Base-by-base conservation (phyloP, 495 filamentous ascomycete species). In the Pyrenula aspistea region DNA sequence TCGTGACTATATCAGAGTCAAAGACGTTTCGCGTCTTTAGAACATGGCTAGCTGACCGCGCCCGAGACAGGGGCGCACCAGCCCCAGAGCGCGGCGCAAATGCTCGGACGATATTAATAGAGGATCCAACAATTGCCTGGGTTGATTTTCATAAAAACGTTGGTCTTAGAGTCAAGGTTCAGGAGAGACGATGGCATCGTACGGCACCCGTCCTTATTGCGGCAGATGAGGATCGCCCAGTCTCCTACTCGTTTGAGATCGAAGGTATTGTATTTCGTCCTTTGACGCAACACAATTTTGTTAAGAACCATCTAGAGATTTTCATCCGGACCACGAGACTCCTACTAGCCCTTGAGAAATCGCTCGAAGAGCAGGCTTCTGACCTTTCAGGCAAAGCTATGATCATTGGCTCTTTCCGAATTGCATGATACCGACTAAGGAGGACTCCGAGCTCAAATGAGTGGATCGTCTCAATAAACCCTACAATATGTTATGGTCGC, bases 21-120 rank as follows among this genome's bases (percentile, higher is more conserved):
- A 81, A 80, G 10, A 70, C 87, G 20, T 68, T 85, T 36, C 76
- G 87, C 10, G 69, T 90, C 42, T 89, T 79, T 72, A 74, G 85
- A 25, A 71, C 79, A 36, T 91, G 88, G 88, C 68, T 92, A 53
- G 70, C 75, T n/a, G 71, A 70, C 54, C 71, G 64, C 55, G 56
- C 59, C 22, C 8, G 8, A 8, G 22, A 52, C 23, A 53, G 19
- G 31, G 10, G 12, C 49, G 54, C 60, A 10, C 49, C 51, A 21
- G 10, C 4, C 19, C 12, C 23, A 51, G 51, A 54, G 25, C 31
- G 15, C 4, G 12, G 22, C 42, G 11, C 19, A 11, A 20, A 11
- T 25, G 20, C 24, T 19, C 20, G 15, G 25, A 15, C 19, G 20
- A 24, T 54, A 48, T 48, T 11, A 4, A 20, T 23, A 4, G 31